Base-by-base conservation (phyloP, 2,329 filamentous ascomycete species). In the Fusarium marasasianum region DNA sequence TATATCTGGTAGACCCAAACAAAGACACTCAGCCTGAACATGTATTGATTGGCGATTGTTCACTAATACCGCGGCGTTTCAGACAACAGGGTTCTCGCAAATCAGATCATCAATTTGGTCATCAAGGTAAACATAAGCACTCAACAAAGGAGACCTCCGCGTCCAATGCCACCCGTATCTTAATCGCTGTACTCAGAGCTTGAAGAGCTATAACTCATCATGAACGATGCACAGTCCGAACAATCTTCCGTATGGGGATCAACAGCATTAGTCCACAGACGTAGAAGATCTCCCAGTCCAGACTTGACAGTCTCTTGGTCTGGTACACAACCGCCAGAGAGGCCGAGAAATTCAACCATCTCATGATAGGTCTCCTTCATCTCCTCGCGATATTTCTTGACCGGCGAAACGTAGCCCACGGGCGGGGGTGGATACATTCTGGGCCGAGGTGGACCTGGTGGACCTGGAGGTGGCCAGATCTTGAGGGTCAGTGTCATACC, bases 191-290 rank as follows among this genome's bases (percentile, higher is more conserved):
- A 40, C 2, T 29, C 61, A 22, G 63, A 41, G 18, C 41, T 41
- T 1, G 26, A 56, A 26, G 47, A 26, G 33, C 41, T 43, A 9
- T 24, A 48, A 2, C 31, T 12, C n/a, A 26, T 59, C 41, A 38
- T 11, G 7, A 37, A 31, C 6, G 41, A 20, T 11, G 13, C 14
- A 31, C 38, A 29, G n/a, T 37, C 45, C 12, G 50, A 56, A 1
- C 14, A 17, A 5, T 60, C 51, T 11, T 59, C 51, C 8, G 40
- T 14, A 9, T 41, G 38, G 9, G 63, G 33, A 31, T 69, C 66
- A 18, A 63, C 4, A 8, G 64, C 64, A 24, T 55, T 69, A 3
- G 66, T 69, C 66, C 66, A 69, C 10, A 55, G 12, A 9, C 17
- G 31, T 5, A 69, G 7, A 14, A 69, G 43, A 14, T 45, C 18